Conservation (phyloP, 805 yeast genomes). For the Yamadazyma paraphyllophila region DNA sequence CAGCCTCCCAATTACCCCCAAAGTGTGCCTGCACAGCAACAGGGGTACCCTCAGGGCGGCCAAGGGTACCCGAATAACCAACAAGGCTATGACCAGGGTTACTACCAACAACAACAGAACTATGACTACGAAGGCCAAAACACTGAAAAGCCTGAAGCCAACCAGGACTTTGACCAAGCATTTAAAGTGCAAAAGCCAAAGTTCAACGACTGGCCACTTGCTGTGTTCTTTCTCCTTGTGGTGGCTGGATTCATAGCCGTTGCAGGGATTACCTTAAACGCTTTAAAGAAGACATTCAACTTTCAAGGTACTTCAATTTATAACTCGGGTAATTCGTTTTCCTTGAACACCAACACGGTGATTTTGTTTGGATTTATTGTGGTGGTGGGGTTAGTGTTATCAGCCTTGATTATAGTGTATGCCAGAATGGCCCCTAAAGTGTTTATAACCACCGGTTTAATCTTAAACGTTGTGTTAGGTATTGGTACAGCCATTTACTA, state of each 20-base stretch:
- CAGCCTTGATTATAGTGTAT: slow-evolving; percentile 52
- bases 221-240: slow-evolving; percentile 46
- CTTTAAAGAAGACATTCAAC: slow-evolving; percentile 55
- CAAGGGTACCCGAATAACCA: slow-evolving; percentile 1
- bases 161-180: slow-evolving; percentile 57
- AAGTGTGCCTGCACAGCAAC: slow-evolving; percentile 16
- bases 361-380: slow-evolving; percentile 66
- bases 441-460: slow-evolving; percentile 68
- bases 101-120: slow-evolving; percentile 11
- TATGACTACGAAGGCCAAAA: slow-evolving; percentile 31
- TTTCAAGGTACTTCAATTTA: slow-evolving; percentile 66
- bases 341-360: slow-evolving; percentile 73
- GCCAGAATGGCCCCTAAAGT: slow-evolving; percentile 65
- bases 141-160: slow-evolving; percentile 31
- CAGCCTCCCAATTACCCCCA: slow-evolving; percentile 7
- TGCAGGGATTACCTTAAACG: slow-evolving; percentile 65
- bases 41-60: slow-evolving; percentile 13
- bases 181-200: slow-evolving; percentile 63
- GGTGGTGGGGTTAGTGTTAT: slow-evolving; percentile 56
- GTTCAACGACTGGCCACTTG: slow-evolving; percentile 71
- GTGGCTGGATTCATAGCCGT: slow-evolving; percentile 68
- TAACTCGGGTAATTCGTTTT: slow-evolving; percentile 48
- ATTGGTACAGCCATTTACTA: slow-evolving; percentile 76
- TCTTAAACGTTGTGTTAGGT: slow-evolving; percentile 65
- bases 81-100: slow-evolving; percentile 2